phyloP scores from a whole-genome alignment of 192 early-diverging fungal genomes.

The Chytriomyces hyalinus region DNA sequence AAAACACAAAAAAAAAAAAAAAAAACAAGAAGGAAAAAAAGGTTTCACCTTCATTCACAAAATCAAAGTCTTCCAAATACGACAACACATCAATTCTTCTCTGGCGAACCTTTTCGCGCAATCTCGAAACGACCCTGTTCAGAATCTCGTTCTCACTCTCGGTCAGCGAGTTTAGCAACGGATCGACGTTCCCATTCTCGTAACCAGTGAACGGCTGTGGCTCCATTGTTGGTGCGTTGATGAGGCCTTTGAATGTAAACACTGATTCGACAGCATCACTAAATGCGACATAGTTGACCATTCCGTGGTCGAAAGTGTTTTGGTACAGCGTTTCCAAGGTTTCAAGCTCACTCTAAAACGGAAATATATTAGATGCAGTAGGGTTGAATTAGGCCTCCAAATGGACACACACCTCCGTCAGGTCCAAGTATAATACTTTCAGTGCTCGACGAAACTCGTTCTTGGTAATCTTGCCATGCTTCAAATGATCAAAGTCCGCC shows the following conservation, averaged over 20 bases:
- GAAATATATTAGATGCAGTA: constrained; percentile 31
- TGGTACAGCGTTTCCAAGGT: constrained; percentile 43
- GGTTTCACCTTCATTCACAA: constrained; percentile 54
- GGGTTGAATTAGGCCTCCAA: not conserved
- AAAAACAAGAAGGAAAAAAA: too few species aligned
- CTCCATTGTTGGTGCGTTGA: constrained; percentile 48
- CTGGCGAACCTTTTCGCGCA: constrained; percentile 39
- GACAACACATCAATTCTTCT: constrained; percentile 50
- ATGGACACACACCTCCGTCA: constrained; percentile 42
- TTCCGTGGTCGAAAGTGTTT: constrained; percentile 18
- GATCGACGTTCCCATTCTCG: constrained; percentile 22
- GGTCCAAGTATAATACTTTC: constrained; percentile 52
- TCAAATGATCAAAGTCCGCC: constrained; percentile 61
- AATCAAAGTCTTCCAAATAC: constrained; percentile 60
- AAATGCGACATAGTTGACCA: constrained; percentile 56
- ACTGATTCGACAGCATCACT: constrained; percentile 57
- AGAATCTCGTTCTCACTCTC: constrained; percentile 41
- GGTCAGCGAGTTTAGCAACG: constrained; percentile 7
- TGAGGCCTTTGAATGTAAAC: constrained; percentile 56
- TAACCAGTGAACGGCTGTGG: constrained; percentile 45
- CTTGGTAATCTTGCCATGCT: constrained; percentile 54
- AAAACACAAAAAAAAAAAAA: too few species aligned
- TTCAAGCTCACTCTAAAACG: constrained; percentile 32
- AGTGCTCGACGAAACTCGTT: constrained; percentile 56
- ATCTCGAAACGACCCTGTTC: constrained; percentile 36